These are phyloP conservation scores for Herpomyces periplanetae DNA, from an alignment of 2,329 filamentous ascomycete genomes.

Conservation along the genomic window DNA sequence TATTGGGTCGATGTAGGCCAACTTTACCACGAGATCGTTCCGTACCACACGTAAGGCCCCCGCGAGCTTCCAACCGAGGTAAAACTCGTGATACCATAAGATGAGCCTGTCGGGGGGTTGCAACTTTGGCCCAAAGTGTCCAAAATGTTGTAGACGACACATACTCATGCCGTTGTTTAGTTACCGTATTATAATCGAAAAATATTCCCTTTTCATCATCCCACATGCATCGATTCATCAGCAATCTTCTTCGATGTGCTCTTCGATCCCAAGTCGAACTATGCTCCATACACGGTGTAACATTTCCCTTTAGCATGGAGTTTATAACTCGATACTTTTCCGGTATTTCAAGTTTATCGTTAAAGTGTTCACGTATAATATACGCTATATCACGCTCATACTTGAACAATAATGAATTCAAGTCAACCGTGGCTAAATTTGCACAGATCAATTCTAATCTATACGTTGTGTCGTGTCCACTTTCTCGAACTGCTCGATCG, in stretches of 20 bases:
- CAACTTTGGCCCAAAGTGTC: conserved; percentile 79
- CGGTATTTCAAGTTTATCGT: conserved; percentile 43
- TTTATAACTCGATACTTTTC: conserved; percentile 32
- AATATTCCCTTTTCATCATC: conserved; percentile 72
- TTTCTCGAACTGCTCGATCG: conserved; percentile 76
- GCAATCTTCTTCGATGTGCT: conserved; percentile 39
- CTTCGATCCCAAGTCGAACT: conserved; percentile 69
- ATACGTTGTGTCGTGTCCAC: conserved; percentile 83
- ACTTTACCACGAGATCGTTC: conserved; percentile 49
- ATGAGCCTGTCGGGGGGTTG: conserved; percentile 49
- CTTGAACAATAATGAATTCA: conserved; percentile 83
- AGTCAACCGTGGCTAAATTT: conserved; percentile 60
- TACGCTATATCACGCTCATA: conserved; percentile 78
- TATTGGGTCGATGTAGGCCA: conserved; percentile 46
- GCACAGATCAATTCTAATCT: conserved; percentile 58
- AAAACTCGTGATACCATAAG: conserved; percentile 40
- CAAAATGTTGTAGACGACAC: conserved; percentile 83
- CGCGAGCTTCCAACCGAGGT: conserved; percentile 51
- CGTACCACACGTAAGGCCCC: conserved; percentile 58
- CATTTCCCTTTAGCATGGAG: conserved; percentile 20
- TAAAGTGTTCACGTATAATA: conserved; percentile 45
- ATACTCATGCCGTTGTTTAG: conserved; percentile 39
- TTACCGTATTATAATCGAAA: conserved; percentile 75
- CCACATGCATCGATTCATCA: conserved; percentile 80
- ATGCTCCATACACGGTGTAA: too few relatives aligned